Evolutionary conservation across 192 early-diverging fungal species (phyloP).

Genomic region (Dispira simplex): DNA sequence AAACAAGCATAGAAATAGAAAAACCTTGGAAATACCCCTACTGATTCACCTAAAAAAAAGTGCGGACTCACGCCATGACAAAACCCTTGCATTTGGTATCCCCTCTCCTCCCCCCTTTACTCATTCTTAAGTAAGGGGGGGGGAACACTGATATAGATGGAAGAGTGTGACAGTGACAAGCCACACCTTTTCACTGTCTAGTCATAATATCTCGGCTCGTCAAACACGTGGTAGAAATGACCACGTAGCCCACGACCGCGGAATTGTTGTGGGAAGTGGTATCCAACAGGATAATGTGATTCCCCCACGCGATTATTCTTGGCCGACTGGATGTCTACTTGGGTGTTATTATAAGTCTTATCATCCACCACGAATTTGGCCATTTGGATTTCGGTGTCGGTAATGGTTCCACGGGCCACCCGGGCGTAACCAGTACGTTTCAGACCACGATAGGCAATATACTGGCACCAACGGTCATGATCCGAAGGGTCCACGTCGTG

Average conservation of each 20-base stretch:
- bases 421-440: constrained; percentile 59
- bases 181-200: constrained; percentile 4
- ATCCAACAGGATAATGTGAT: constrained; percentile 26
- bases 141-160: no score
- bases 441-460: constrained; percentile 63
- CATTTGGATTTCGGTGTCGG: constrained; percentile 71
- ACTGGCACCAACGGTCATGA: constrained; percentile 71
- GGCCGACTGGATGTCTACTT: constrained; percentile 27
- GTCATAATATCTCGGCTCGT: constrained; percentile 55
- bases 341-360: constrained; percentile 11
- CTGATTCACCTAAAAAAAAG: no score
- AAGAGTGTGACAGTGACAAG: no score
- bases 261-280: constrained; percentile 54
- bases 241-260: constrained; percentile 48
- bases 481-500: constrained; percentile 65
- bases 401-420: constrained; percentile 60
- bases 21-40: no score
- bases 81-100: no score
- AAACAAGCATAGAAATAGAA: no score
- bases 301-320: constrained; percentile 41
- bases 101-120: no score
- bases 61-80: no score
- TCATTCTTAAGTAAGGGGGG: no score
- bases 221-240: constrained; percentile 65
- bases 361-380: constrained; percentile 52